Evolutionary conservation across 2,329 filamentous ascomycete genomes (phyloP).

Genomic region (Zymoseptoria pseudotritici): DNA sequence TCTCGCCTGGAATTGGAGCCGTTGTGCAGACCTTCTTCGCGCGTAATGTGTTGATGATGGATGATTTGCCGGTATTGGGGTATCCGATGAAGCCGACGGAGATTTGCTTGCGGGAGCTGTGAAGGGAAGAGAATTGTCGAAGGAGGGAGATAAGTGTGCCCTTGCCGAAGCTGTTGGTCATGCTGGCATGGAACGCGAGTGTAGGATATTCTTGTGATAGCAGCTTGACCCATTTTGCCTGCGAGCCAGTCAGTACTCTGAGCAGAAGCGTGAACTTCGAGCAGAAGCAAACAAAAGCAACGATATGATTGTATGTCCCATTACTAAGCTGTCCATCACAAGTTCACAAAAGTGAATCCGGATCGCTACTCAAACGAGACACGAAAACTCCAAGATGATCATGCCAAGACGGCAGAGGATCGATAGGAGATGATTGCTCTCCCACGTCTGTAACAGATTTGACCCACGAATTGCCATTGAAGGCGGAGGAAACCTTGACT

Average conservation of each 20-base stretch:
- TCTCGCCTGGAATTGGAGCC: conserved; percentile 91
- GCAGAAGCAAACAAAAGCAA: conserved; percentile 11
- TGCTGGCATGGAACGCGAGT: conserved; percentile 85
- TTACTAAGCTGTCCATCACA: conserved; percentile 96
- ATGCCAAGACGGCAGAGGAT: conserved; percentile 81
- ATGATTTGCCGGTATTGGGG: conserved; percentile 92
- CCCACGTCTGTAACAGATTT: conserved; percentile 99
- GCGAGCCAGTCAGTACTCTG: conserved; percentile 22
- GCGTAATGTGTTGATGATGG: conserved; percentile 90
- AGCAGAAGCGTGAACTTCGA: conserved; percentile 13
- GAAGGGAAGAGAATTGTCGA: conserved; percentile 83
- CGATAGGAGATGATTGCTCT: conserved; percentile 71
- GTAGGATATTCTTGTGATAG: conserved; percentile 90
- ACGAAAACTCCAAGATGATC: conserved; percentile 61
- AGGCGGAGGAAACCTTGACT: conserved; percentile 74
- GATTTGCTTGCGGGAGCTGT: conserved; percentile 87
- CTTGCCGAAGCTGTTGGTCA: conserved; percentile 96
- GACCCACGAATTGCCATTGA: conserved; percentile 60
- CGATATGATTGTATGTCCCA: conserved; percentile 70
- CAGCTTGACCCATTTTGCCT: conserved; percentile 88
- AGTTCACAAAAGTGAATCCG: conserved; percentile 55
- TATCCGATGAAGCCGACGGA: conserved; percentile 84
- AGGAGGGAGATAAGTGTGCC: conserved; percentile 87
- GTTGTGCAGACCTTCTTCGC: conserved; percentile 93
- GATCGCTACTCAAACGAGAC: conserved; percentile 98